These are phyloP conservation scores for Echria macrotheca DNA, from an alignment of 495 filamentous ascomycete genomes.

Conservation along the genomic window DNA sequence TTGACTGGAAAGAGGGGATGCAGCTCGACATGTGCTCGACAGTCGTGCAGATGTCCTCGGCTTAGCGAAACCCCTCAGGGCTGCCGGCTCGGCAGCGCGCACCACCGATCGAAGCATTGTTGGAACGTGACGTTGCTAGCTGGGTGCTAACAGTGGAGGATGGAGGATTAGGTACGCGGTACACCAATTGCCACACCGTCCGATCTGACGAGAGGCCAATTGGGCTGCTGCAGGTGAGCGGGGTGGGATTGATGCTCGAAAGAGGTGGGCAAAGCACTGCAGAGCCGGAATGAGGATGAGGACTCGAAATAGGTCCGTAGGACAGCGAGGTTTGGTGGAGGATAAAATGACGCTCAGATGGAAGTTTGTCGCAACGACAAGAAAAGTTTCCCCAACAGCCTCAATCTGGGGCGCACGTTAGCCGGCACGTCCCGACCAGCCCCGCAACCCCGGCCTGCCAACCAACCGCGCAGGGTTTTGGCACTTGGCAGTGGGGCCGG, in stretches of 20 bases:
- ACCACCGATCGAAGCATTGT: conserved; percentile 43
- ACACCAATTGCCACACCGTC: background rate
- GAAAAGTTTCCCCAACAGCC: conserved; percentile 8
- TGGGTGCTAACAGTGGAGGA: background rate
- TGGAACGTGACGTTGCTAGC: conserved; percentile 17
- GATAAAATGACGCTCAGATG: conserved; percentile 9
- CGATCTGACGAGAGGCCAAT: background rate
- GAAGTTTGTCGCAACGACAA: conserved; percentile 11
- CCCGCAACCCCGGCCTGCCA: no score
- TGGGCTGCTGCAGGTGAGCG: background rate
- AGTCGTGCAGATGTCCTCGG: conserved; percentile 37
- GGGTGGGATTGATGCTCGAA: background rate
- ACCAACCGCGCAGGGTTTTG: no score
- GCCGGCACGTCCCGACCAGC: no score
- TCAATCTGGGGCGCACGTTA: no score
- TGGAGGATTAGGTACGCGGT: conserved; percentile 1
- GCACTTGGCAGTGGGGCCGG: no score
- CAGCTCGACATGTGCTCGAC: conserved; percentile 35
- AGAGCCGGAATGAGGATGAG: conserved; percentile 1
- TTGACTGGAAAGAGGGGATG: conserved; percentile 16
- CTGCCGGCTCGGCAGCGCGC: conserved; percentile 34
- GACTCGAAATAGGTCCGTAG: background rate
- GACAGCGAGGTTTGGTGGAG: background rate
- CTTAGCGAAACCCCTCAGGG: conserved; percentile 29
- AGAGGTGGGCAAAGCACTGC: background rate